Conservation (phyloP, 2,329 filamentous ascomycete genomes). For the Myriosclerotinia scirpicola region DNA sequence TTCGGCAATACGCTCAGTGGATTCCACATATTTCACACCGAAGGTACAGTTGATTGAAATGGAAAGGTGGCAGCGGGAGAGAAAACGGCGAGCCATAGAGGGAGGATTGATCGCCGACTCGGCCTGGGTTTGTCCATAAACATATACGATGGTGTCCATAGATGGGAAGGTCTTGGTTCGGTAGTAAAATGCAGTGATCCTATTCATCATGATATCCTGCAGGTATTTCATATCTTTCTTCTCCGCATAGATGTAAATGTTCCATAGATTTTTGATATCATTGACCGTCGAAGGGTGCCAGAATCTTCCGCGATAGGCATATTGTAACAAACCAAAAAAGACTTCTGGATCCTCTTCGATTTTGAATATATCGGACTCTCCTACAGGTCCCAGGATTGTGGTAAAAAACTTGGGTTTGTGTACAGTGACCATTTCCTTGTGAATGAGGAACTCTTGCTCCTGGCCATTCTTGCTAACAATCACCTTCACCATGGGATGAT, state of each 20-base stretch:
- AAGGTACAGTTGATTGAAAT: background rate
- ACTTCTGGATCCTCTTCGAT: background rate
- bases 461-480: background rate
- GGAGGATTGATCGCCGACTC: too few species aligned
- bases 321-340: background rate
- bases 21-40: background rate
- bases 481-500: background rate
- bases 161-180: background rate
- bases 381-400: background rate
- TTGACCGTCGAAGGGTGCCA: background rate
- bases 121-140: background rate
- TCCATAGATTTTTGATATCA: background rate
- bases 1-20: background rate
- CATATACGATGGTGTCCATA: background rate
- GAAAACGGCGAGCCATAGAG: background rate
- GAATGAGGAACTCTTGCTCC: background rate
- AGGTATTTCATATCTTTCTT: background rate
- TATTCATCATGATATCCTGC: slow-evolving; percentile 5
- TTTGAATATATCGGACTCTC: background rate
- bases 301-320: background rate
- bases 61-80: background rate
- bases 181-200: background rate
- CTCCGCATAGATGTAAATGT: background rate
- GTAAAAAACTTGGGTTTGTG: background rate
- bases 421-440: background rate